These are phyloP conservation scores for Tulasnella sp. DNA, from an alignment of 768 basidiomycete genomes.

Conservation along the genomic window DNA sequence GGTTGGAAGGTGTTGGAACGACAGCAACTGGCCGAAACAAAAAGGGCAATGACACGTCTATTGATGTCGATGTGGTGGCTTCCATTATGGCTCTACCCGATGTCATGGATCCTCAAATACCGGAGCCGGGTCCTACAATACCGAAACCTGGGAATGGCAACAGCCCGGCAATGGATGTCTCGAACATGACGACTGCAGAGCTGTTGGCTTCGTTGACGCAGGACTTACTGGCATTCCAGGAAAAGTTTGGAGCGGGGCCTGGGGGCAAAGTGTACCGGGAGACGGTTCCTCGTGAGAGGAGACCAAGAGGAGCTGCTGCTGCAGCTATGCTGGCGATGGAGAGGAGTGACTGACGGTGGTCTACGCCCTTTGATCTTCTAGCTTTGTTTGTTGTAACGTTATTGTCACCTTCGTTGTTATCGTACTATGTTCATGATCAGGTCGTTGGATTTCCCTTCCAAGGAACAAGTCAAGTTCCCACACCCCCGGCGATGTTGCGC, in stretches of 20 bases:
- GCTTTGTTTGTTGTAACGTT: neutral
- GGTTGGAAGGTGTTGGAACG: conserved; percentile 14
- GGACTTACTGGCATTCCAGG: conserved; percentile 28
- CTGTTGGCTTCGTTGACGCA: conserved; percentile 27
- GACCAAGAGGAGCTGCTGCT: conserved; percentile 24
- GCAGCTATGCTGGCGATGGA: conserved; percentile 23
- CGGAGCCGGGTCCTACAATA: neutral
- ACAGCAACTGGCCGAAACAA: conserved; percentile 19
- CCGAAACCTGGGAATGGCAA: neutral
- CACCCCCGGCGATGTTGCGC: neutral
- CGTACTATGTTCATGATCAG: neutral
- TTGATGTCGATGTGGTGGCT: conserved; percentile 9
- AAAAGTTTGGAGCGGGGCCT: conserved; percentile 27
- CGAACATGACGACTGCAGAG: conserved; percentile 25
- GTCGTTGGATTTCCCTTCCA: neutral
- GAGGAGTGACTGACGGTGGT: neutral
- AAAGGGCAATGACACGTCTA: neutral
- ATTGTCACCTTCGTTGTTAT: neutral
- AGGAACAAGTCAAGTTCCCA: neutral
- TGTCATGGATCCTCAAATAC: conserved; percentile 6
- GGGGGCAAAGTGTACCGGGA: conserved; percentile 28
- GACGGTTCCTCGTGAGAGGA: conserved; percentile 14
- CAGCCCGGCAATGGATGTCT: conserved; percentile 15
- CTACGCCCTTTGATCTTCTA: neutral
- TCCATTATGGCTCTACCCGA: conserved; percentile 5